Conservation (phyloP, 108 stramenopile species). For the Craspedostauros australis region DNA sequence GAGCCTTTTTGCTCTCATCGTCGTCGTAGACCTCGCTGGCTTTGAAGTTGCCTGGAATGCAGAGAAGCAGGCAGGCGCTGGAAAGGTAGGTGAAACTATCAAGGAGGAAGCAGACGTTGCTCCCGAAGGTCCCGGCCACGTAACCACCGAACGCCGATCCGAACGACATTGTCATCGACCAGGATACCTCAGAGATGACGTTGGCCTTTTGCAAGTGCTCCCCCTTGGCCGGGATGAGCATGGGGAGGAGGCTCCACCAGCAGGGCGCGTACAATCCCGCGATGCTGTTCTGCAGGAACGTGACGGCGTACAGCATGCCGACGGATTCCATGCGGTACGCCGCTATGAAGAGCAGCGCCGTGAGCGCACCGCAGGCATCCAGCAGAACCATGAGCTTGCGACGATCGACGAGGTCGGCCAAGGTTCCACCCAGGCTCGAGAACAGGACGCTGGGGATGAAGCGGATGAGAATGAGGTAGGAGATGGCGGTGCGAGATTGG, state of each 20-base stretch:
- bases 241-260: constrained; percentile 42
- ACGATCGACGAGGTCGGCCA: constrained; percentile 63
- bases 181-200: constrained; percentile 47
- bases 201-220: constrained; percentile 65
- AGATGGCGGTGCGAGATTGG: constrained; percentile 38
- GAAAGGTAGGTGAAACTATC: constrained; percentile 47
- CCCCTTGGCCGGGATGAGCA: constrained; percentile 44
- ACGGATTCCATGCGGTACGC: constrained; percentile 42
- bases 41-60: constrained; percentile 21
- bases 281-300: constrained; percentile 40
- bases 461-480: constrained; percentile 48
- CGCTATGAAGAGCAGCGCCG: constrained; percentile 37
- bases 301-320: constrained; percentile 39
- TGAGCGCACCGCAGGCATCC: constrained; percentile 41
- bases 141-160: constrained; percentile 52
- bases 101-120: constrained; percentile 44
- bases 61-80: constrained; percentile 32
- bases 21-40: no score
- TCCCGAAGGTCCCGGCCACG: constrained; percentile 36
- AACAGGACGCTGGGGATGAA: constrained; percentile 55
- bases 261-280: constrained; percentile 60
- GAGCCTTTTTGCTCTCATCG: no score
- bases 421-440: constrained; percentile 46
- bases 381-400: constrained; percentile 44
- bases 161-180: constrained; percentile 52